phyloP scores from a whole-genome alignment of 305 asterid genomes.

The Ilex paraguariensis region DNA sequence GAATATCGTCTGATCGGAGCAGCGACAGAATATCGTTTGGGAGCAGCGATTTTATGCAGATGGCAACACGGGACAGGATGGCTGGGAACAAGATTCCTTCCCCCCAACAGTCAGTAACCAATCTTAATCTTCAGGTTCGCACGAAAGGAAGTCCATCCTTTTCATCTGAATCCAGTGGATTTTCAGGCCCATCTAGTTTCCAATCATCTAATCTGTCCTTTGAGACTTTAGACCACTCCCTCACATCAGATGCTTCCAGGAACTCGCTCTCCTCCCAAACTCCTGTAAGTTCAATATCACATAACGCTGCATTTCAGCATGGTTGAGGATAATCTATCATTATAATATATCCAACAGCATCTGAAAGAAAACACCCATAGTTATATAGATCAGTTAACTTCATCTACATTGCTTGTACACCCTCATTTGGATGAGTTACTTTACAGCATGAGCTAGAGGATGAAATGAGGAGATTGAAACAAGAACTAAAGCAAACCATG shows the following conservation, averaged over 20 bases:
- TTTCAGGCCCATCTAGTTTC: neutral
- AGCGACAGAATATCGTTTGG: neutral
- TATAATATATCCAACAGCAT: too few species aligned
- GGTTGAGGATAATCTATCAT: too few species aligned
- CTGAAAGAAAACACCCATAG: too few species aligned
- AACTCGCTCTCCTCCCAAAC: neutral
- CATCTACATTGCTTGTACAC: neutral
- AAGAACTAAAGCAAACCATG: constrained; percentile 63
- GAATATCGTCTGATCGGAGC: neutral
- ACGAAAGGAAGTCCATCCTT: neutral
- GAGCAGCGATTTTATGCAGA: neutral
- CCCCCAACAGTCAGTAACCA: neutral
- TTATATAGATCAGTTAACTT: too few species aligned
- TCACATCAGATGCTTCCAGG: constrained; percentile 1
- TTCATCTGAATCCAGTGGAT: neutral
- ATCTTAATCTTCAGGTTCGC: neutral
- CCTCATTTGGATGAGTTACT: constrained; percentile 1
- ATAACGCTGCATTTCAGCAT: too few species aligned
- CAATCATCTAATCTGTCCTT: neutral
- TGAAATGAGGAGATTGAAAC: constrained; percentile 48
- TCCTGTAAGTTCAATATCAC: neutral
- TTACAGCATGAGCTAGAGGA: constrained; percentile 26
- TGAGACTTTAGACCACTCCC: neutral
- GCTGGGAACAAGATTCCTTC: neutral
- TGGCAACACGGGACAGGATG: neutral